Base-by-base conservation (phyloP, 1,284 basidiomycete species). In the Cryptococcus sp. region DNA sequence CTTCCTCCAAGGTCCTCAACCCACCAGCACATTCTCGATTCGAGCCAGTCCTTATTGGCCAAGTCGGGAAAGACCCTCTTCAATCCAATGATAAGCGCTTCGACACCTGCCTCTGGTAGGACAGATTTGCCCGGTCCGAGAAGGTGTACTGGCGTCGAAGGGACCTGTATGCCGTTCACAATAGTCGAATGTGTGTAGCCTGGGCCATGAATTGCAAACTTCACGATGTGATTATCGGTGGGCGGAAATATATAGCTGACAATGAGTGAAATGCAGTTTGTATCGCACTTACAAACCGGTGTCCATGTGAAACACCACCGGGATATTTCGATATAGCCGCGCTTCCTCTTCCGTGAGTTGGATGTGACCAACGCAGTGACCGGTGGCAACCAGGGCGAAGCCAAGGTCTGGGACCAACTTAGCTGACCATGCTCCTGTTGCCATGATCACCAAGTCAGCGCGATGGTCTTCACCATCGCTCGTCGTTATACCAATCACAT, bases 241-340 rank as follows among this genome's bases (percentile, higher is more conserved):
- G 77, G 76, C 44, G 69, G 70, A 51, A 76, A 54, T 16, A 50
- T 37, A 45, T 43, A 47, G 57, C 52, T 46, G 22, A 15, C n/a
- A 8, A 16, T 44, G 11, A 44, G 41, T 22, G 26, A 25, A n/a
- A 13, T 16, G 15, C 73, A 84, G 66, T 67, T 89, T 89, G 1
- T 89, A 88, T 68, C 90, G 87, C 29, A 84, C 74, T 74, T 90
- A 91, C 68, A 89, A 88, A 6, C 86, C 87, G 29, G 83, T 80
- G 13, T 78, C 72, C 58, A 88, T 87, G 72, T 91, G 83, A 52
- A 91, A 72, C n/a, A 88, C 79, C 5, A 92, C 86, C 3, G 89
- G 89, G 46, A 81, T 81, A 1, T 81, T 69, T 45, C 78, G 76
- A 73, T 91, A 90, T 1, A 64, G 61, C 3, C 79, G 77, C 0